phyloP scores from a whole-genome alignment of 1,139 yeast species.

The Insectozyma bohioensis region DNA sequence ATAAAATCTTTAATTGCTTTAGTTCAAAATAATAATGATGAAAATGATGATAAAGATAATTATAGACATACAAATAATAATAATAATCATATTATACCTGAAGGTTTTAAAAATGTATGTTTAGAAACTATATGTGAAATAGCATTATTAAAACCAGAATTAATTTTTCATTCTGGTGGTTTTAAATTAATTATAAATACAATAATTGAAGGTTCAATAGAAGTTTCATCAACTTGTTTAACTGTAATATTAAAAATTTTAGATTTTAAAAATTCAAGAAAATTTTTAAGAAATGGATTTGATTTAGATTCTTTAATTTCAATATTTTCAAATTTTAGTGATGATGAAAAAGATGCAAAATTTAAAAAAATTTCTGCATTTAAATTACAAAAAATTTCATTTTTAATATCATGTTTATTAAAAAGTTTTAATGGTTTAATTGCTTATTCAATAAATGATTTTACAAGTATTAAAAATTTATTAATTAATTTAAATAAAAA shows the following conservation, averaged over 20 bases:
- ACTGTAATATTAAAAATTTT: conserved; percentile 58
- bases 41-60: conserved; percentile 2
- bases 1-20: conserved; percentile 72
- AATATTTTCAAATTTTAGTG: conserved; percentile 43
- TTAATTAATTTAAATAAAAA: conserved; percentile 64
- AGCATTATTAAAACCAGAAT: conserved; percentile 58
- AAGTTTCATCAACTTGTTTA: conserved; percentile 55
- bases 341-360: conserved; percentile 10
- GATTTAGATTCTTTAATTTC: conserved; percentile 67
- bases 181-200: conserved; percentile 57
- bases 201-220: conserved; percentile 62
- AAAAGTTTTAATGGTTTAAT: conserved; percentile 80
- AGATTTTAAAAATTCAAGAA: conserved; percentile 59
- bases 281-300: conserved; percentile 56
- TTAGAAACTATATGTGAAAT: conserved; percentile 75
- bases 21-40: conserved; percentile 27
- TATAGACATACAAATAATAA: background rate
- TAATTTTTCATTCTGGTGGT: conserved; percentile 65
- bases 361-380: conserved; percentile 13
- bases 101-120: conserved; percentile 52
- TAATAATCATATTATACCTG: conserved; percentile 22
- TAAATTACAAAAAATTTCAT: conserved; percentile 61
- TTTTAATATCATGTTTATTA: conserved; percentile 58
- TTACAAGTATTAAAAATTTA: conserved; percentile 56
- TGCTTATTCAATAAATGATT: conserved; percentile 59